phyloP scores from a whole-genome alignment of 257 asterid genomes.

The Plectranthus barbatus region DNA sequence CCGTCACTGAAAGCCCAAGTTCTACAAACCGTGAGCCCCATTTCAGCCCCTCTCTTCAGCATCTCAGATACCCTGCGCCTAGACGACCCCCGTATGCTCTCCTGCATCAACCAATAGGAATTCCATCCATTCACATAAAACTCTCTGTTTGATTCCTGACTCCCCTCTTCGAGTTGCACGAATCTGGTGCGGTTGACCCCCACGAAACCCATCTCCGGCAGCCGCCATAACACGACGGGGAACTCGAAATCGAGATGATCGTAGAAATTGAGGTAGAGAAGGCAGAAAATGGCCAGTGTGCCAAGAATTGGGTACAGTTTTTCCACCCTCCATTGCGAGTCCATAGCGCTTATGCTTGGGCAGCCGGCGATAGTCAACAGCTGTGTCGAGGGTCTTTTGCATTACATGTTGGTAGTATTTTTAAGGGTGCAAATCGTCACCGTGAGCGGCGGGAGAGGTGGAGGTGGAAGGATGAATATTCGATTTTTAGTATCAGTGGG shows the following conservation, averaged over 20 bases:
- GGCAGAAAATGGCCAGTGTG: constrained; percentile 16
- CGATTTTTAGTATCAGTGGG: too few species aligned
- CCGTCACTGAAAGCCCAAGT: constrained; percentile 68
- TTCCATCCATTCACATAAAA: constrained; percentile 56
- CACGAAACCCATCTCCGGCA: constrained; percentile 32
- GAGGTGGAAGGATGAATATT: not conserved
- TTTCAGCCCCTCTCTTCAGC: constrained; percentile 34
- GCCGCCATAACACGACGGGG: constrained; percentile 26
- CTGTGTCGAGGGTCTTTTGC: too few species aligned
- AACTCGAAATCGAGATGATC: constrained; percentile 17
- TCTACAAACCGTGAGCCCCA: constrained; percentile 52
- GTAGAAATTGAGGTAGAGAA: constrained; percentile 26
- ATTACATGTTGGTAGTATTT: not conserved
- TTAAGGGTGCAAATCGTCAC: too few species aligned
- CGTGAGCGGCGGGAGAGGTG: not conserved
- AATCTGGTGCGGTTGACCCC: constrained; percentile 50
- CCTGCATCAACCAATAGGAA: constrained; percentile 58
- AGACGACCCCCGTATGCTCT: constrained; percentile 25
- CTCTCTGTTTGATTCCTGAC: not conserved
- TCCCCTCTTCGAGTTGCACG: constrained; percentile 11
- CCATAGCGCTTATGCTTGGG: too few species aligned
- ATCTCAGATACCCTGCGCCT: constrained; percentile 41
- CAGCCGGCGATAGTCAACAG: constrained; percentile 9
- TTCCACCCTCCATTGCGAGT: constrained; percentile 30
- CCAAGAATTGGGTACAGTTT: constrained; percentile 32